phyloP scores from a whole-genome alignment of 2,329 filamentous ascomycete genomes.

The Tolypocladium ovalisporum region DNA sequence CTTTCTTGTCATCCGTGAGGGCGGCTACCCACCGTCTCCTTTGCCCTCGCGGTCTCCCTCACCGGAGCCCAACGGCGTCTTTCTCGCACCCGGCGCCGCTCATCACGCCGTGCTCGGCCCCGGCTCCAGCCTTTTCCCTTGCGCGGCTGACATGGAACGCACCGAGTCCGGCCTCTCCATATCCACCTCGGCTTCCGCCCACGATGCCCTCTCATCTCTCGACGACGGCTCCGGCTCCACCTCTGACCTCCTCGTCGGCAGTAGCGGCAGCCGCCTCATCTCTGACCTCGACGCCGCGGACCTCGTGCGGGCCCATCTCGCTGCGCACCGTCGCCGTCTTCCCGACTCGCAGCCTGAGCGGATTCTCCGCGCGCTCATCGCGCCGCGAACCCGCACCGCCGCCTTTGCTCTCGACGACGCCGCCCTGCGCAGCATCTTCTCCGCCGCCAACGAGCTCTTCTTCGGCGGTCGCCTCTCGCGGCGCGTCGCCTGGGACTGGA shows the following conservation, averaged over 20 bases:
- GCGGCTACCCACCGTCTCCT: slow-evolving; percentile 7
- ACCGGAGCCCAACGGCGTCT: slow-evolving; percentile 10
- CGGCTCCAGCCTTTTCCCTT: slow-evolving; percentile 3
- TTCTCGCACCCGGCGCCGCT: slow-evolving; percentile 6
- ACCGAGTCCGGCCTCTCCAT: slow-evolving; percentile 39
- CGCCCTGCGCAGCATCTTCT: slow-evolving; percentile 47
- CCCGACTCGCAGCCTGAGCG: slow-evolving; percentile 43
- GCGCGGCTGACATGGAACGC: slow-evolving; percentile 28
- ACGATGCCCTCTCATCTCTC: slow-evolving; percentile 13
- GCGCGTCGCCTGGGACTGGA: slow-evolving; percentile 55
- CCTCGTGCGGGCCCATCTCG: slow-evolving; percentile 37
- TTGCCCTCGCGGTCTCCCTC: slow-evolving; percentile 8
- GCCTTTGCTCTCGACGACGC: slow-evolving; percentile 45
- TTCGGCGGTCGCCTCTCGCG: slow-evolving; percentile 44
- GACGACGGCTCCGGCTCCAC: slow-evolving; percentile 18
- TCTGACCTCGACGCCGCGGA: slow-evolving; percentile 37
- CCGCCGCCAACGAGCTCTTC: slow-evolving; percentile 51
- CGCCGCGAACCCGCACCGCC: slow-evolving; percentile 30
- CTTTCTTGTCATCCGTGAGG: slow-evolving; percentile 28
- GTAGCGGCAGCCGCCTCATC: slow-evolving; percentile 13
- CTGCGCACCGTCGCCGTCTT: slow-evolving; percentile 29
- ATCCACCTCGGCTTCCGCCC: slow-evolving; percentile 24
- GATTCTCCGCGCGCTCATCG: slow-evolving; percentile 47
- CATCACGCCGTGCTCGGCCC: too few species aligned
- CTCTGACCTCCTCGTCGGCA: background rate